Evolutionary conservation across 495 filamentous ascomycete species (phyloP).

Genomic region (Penicillium atrosanguineum): DNA sequence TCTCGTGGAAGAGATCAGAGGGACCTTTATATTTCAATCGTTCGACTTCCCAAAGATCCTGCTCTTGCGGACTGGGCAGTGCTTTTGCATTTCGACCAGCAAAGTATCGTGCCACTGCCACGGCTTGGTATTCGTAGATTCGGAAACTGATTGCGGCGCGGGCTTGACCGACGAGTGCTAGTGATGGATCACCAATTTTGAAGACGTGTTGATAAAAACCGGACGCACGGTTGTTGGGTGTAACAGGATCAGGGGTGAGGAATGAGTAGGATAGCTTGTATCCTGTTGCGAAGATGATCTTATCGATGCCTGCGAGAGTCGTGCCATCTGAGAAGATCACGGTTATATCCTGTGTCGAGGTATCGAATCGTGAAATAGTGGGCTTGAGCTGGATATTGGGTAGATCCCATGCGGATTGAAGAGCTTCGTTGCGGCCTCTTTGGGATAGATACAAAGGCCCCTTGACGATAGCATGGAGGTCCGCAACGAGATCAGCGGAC

Average conservation of each 20-base stretch:
- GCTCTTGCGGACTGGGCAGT: slow-evolving; percentile 35
- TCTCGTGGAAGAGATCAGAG: slow-evolving; percentile 39
- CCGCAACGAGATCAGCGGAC: slow-evolving; percentile 27
- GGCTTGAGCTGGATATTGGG: slow-evolving; percentile 21
- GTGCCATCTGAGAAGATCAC: slow-evolving; percentile 39
- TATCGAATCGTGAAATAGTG: slow-evolving; percentile 13
- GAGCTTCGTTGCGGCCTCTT: slow-evolving; percentile 19
- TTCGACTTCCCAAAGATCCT: slow-evolving; percentile 46
- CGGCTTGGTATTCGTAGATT: slow-evolving; percentile 54
- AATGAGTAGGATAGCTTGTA: slow-evolving; percentile 49
- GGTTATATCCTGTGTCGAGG: background rate
- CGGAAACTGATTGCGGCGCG: slow-evolving; percentile 50
- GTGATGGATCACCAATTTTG: slow-evolving; percentile 27
- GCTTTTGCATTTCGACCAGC: slow-evolving; percentile 29
- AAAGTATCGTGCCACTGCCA: slow-evolving; percentile 48
- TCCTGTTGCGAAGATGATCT: slow-evolving; percentile 53
- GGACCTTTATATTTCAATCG: slow-evolving; percentile 41
- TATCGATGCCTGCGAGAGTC: slow-evolving; percentile 37
- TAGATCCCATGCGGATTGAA: slow-evolving; percentile 20
- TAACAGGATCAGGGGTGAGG: slow-evolving; percentile 24
- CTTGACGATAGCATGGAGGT: slow-evolving; percentile 25
- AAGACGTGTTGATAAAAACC: slow-evolving; percentile 34
- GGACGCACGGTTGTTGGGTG: slow-evolving; percentile 21
- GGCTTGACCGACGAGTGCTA: slow-evolving; percentile 35
- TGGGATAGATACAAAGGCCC: slow-evolving; percentile 20